These are phyloP conservation scores for Digitaria exilis DNA, from an alignment of 202 grass and related monocot genomes.

Conservation along the genomic window DNA sequence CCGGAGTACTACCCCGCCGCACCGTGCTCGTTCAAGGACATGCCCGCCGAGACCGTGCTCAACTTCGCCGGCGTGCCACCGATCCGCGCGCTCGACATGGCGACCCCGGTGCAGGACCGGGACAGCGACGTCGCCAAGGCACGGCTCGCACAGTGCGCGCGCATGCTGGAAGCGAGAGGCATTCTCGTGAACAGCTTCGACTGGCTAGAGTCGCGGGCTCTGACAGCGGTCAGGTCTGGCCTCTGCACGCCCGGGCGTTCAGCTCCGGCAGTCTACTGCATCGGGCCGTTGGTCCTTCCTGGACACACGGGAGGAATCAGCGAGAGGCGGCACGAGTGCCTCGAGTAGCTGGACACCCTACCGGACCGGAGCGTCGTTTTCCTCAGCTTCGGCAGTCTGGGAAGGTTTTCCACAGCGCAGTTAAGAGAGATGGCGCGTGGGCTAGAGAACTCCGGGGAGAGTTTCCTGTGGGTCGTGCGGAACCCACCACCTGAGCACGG, in stretches of 20 bases:
- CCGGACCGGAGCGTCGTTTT: constrained; percentile 66
- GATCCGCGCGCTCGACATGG: constrained; percentile 53
- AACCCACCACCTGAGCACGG: constrained; percentile 16
- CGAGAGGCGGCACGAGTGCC: constrained; percentile 48
- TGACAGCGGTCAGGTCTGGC: constrained; percentile 46
- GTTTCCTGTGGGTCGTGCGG: constrained; percentile 75
- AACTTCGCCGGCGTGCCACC: constrained; percentile 51
- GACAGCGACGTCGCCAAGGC: neutral
- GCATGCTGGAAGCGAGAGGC: constrained; percentile 39
- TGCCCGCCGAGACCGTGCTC: constrained; percentile 16
- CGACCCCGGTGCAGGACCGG: constrained; percentile 12
- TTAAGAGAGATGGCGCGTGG: constrained; percentile 62
- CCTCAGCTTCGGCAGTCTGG: constrained; percentile 75
- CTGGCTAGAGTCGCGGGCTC: constrained; percentile 47
- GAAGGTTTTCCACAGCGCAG: constrained; percentile 53
- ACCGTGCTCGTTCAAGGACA: constrained; percentile 42
- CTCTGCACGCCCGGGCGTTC: constrained; percentile 44
- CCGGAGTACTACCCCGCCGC: neutral
- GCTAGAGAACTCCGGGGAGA: constrained; percentile 54
- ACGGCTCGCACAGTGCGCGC: neutral
- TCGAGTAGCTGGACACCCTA: constrained; percentile 66
- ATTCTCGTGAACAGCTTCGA: constrained; percentile 75
- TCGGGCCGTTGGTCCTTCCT: constrained; percentile 54
- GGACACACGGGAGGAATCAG: neutral
- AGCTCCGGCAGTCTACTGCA: constrained; percentile 53